Conservation (phyloP, 2,329 filamentous ascomycete genomes). For the Calonectria pseudoturangicola region DNA sequence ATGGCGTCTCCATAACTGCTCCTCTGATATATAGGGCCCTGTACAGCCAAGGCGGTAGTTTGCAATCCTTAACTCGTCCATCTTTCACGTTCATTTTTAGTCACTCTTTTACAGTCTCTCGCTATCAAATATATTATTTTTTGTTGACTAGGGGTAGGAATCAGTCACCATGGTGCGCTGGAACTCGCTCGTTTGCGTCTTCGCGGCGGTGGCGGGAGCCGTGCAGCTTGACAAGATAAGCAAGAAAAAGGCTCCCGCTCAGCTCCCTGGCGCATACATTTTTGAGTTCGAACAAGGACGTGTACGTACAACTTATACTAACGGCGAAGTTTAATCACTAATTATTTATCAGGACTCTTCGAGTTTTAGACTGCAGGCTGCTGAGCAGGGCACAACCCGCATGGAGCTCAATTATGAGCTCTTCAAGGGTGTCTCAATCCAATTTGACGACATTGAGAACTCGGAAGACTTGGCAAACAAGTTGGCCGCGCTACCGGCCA, state of each 20-base stretch:
- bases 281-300: constrained; percentile 13
- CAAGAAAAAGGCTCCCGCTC: constrained; percentile 16
- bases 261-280: constrained; percentile 8
- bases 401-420: constrained; percentile 70
- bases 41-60: background rate
- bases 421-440: constrained; percentile 73
- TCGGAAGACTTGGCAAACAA: constrained; percentile 65
- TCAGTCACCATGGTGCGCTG: constrained; percentile 17
- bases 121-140: background rate
- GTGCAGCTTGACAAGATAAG: constrained; percentile 17
- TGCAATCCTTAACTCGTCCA: background rate
- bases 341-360: background rate
- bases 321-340: background rate
- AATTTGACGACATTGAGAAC: constrained; percentile 68
- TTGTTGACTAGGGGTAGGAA: background rate
- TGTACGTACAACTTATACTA: background rate
- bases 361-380: constrained; percentile 51
- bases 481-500: constrained; percentile 64
- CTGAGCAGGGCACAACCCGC: constrained; percentile 63
- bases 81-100: constrained; percentile 9
- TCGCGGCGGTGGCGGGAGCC: constrained; percentile 8
- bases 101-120: constrained; percentile 14
- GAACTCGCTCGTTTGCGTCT: constrained; percentile 4
- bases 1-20: background rate
- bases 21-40: background rate